Evolutionary conservation across 768 basidiomycete species (phyloP).

Genomic region (Fistulinella prunicolor): DNA sequence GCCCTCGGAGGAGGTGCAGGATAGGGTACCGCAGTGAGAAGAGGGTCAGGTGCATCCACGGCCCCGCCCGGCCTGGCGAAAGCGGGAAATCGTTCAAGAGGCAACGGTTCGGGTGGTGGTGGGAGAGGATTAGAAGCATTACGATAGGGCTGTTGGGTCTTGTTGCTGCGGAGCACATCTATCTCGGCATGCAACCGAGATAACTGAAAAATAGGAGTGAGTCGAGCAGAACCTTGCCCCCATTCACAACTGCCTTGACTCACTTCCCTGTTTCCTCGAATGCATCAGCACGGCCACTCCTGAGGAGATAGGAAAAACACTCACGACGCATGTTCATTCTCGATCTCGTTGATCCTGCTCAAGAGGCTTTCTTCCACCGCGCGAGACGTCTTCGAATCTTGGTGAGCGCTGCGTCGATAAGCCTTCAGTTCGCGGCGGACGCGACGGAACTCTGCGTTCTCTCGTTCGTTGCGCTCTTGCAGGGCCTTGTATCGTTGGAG

Average conservation of each 20-base stretch:
- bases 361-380: constrained; percentile 38
- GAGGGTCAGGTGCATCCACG: constrained; percentile 19
- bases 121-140: constrained; percentile 51
- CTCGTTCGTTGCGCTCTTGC: constrained; percentile 33
- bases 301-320: constrained; percentile 4
- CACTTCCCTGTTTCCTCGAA: constrained; percentile 25
- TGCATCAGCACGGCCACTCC: constrained; percentile 10
- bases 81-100: constrained; percentile 42
- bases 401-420: constrained; percentile 26
- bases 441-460: constrained; percentile 30
- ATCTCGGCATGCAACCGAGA: constrained; percentile 37
- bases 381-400: constrained; percentile 35
- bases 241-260: constrained; percentile 14
- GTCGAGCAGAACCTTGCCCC: constrained; percentile 11
- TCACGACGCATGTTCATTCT: constrained; percentile 29
- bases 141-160: constrained; percentile 28
- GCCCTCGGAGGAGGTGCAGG: constrained; percentile 27
- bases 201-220: constrained; percentile 26
- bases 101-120: constrained; percentile 52
- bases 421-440: constrained; percentile 31
- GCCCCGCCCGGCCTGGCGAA: constrained; percentile 36
- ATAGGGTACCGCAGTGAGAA: constrained; percentile 23
- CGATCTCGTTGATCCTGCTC: constrained; percentile 32
- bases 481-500: constrained; percentile 40
- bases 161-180: constrained; percentile 33